phyloP scores from a whole-genome alignment of 495 filamentous ascomycete genomes.

The Eremomyces bilateralis region DNA sequence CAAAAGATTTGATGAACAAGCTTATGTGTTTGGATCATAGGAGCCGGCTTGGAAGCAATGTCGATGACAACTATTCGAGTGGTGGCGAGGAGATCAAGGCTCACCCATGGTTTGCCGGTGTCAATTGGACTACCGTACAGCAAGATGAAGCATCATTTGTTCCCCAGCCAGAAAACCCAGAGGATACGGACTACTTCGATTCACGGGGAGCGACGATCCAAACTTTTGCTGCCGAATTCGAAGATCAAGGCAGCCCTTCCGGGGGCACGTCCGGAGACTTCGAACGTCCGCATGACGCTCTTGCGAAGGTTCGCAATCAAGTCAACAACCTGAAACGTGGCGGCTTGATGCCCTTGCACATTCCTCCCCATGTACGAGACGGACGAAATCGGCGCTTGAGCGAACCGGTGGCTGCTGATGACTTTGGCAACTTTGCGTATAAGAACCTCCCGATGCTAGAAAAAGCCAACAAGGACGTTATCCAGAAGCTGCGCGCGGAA shows the following conservation, averaged over 20 bases:
- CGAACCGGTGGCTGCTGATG: slow-evolving; percentile 70
- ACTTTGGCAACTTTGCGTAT: slow-evolving; percentile 91
- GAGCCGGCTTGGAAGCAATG: slow-evolving; percentile 65
- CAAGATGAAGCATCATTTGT: slow-evolving; percentile 91
- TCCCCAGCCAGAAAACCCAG: slow-evolving; percentile 78
- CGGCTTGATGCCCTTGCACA: slow-evolving; percentile 85
- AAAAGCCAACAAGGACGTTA: slow-evolving; percentile 96
- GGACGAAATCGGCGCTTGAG: slow-evolving; percentile 70
- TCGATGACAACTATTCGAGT: slow-evolving; percentile 49
- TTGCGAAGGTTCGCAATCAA: slow-evolving; percentile 73
- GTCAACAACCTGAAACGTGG: slow-evolving; percentile 62
- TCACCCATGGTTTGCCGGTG: slow-evolving; percentile 72
- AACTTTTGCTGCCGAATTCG: slow-evolving; percentile 76
- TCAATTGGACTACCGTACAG: slow-evolving; percentile 75
- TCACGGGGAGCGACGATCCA: slow-evolving; percentile 73
- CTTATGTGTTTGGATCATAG: slow-evolving; percentile 65
- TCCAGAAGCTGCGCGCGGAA: slow-evolving; percentile 82
- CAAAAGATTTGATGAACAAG: slow-evolving; percentile 81
- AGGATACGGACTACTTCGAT: slow-evolving; percentile 97
- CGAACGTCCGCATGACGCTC: slow-evolving; percentile 83
- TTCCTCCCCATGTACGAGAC: slow-evolving; percentile 86
- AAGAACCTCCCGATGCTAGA: slow-evolving; percentile 93
- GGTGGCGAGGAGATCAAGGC: slow-evolving; percentile 77
- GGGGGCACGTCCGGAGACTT: slow-evolving; percentile 42
- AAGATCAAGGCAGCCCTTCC: slow-evolving; percentile 64